Evolutionary conservation across 1,284 basidiomycete species (phyloP).

Genomic region (Kwoniella shivajii): DNA sequence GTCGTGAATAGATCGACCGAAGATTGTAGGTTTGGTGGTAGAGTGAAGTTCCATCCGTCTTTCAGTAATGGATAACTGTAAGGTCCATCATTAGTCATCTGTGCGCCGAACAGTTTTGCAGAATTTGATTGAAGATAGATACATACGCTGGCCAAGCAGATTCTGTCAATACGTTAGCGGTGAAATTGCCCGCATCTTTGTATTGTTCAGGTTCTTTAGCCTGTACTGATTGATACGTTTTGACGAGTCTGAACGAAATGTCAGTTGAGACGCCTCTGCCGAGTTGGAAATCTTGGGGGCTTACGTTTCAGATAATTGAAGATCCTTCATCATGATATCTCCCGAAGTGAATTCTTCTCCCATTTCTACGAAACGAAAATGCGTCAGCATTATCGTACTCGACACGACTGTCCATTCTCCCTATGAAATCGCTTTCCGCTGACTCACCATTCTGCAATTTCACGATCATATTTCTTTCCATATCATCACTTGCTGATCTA

Average conservation of each 20-base stretch:
- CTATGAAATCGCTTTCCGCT: not conserved
- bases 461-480: conserved; percentile 85
- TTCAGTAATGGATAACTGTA: conserved; percentile 48
- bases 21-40: conserved; percentile 64
- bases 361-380: conserved; percentile 41
- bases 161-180: conserved; percentile 60
- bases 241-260: conserved; percentile 49
- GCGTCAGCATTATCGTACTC: not conserved
- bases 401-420: not conserved
- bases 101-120: not conserved
- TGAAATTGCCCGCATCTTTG: conserved; percentile 54
- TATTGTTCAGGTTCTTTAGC: conserved; percentile 47
- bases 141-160: conserved; percentile 61
- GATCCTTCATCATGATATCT: conserved; percentile 56
- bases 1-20: conserved; percentile 65
- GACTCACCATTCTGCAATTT: conserved; percentile 78
- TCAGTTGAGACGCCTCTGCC: not conserved
- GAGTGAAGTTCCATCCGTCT: conserved; percentile 49
- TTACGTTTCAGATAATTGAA: conserved; percentile 52
- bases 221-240: conserved; percentile 54
- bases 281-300: conserved; percentile 10
- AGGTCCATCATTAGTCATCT: not conserved
- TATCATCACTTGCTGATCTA: conserved; percentile 85
- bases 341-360: conserved; percentile 56
- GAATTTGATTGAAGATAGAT: not conserved